Evolutionary conservation across 169 alveolate genomes (phyloP).

Genomic region (Babesia sp.): DNA sequence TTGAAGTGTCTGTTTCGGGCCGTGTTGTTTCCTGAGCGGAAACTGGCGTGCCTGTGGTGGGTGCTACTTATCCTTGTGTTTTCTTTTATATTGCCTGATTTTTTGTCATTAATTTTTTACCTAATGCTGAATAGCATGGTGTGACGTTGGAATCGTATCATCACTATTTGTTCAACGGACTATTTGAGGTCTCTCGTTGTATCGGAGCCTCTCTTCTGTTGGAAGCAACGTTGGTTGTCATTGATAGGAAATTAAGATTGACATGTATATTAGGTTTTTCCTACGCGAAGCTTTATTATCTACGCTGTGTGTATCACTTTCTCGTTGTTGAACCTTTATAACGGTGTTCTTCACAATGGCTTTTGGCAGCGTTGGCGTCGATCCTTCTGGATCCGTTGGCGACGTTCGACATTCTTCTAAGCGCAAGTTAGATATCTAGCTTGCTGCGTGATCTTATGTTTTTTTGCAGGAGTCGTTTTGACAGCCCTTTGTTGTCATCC

Average conservation of each 20-base stretch:
- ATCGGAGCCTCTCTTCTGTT: background rate
- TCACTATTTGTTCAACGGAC: background rate
- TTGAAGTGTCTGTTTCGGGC: too few species aligned
- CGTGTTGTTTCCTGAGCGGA: background rate
- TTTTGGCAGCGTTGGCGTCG: background rate
- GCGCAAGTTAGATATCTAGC: slow-evolving; percentile 40
- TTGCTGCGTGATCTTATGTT: background rate
- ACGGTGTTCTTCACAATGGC: background rate
- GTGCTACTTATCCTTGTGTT: background rate
- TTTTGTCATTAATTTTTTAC: background rate
- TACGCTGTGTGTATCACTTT: background rate
- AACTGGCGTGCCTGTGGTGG: background rate
- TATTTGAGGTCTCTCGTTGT: background rate
- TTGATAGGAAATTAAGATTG: too few species aligned
- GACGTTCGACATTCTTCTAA: background rate
- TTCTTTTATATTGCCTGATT: background rate
- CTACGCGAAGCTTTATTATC: background rate
- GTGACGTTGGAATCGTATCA: background rate
- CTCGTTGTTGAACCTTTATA: background rate
- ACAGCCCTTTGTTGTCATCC: slow-evolving; percentile 3
- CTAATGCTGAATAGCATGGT: background rate
- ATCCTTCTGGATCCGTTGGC: background rate
- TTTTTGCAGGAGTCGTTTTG: slow-evolving; percentile 40
- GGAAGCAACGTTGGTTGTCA: slow-evolving; percentile 2
- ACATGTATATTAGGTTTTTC: background rate